phyloP scores from a whole-genome alignment of 345 rosid species.

The Aquilaria yunnanensis region DNA sequence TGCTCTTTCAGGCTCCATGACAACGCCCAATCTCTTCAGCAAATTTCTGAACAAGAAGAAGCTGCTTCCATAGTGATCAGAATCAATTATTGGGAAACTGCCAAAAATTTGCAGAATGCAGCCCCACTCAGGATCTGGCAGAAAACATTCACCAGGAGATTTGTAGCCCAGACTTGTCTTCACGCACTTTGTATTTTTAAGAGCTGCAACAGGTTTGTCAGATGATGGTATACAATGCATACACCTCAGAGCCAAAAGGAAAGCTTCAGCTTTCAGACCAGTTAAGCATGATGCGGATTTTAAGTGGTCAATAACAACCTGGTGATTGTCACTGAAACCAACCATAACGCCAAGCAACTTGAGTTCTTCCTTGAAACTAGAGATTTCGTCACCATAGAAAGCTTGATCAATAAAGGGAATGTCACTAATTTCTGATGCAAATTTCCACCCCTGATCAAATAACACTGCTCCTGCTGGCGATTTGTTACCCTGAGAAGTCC shows the following conservation, averaged over 20 bases:
- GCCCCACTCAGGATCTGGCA: slow-evolving; percentile 49
- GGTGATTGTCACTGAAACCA: slow-evolving; percentile 21
- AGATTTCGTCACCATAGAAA: slow-evolving; percentile 33
- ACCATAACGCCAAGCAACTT: slow-evolving; percentile 49
- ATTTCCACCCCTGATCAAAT: slow-evolving; percentile 40
- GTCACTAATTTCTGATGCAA: slow-evolving; percentile 43
- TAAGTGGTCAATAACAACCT: slow-evolving; percentile 33
- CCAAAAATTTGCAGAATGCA: slow-evolving; percentile 43
- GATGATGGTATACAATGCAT: slow-evolving; percentile 11
- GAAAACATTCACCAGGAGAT: slow-evolving; percentile 45
- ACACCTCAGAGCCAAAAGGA: slow-evolving; percentile 39
- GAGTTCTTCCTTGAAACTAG: slow-evolving; percentile 39
- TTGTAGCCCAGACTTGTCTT: slow-evolving; percentile 45
- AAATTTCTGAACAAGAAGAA: slow-evolving; percentile 25
- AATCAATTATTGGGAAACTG: slow-evolving; percentile 36
- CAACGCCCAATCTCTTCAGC: slow-evolving; percentile 42
- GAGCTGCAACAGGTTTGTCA: slow-evolving; percentile 14
- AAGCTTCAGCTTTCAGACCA: slow-evolving; percentile 31
- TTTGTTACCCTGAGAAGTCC: slow-evolving; percentile 31
- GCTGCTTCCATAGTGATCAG: slow-evolving; percentile 29
- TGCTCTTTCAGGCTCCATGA: slow-evolving; percentile 41
- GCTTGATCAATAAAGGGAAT: slow-evolving; percentile 43
- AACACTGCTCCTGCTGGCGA: slow-evolving; percentile 58
- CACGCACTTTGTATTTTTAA: slow-evolving; percentile 31
- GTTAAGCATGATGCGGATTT: slow-evolving; percentile 18